Evolutionary conservation across 805 yeast species (phyloP), one percentile per base, ranked within the genome.

Genomic region (Cyberlindnera meyerae): DNA sequence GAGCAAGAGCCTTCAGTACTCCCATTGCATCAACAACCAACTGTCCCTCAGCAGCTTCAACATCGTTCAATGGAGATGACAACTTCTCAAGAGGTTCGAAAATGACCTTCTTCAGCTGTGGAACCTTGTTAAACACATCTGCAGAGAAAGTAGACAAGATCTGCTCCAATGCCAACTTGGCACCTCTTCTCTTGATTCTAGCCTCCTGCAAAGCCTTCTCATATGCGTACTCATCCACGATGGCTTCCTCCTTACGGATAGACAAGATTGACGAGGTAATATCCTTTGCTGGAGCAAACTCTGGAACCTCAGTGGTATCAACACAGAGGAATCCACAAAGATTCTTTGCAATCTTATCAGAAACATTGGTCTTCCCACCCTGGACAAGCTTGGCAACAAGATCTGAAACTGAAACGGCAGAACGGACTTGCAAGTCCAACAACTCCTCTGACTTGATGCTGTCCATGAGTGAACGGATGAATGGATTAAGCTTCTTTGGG

Each of bases 231-330:
- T 72, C 70, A 6, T 80, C 76, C 42, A 77, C 81, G 1, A 68
- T 68, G 1, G 80, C 75, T 45, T 85, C 94, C 48, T 87, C 96
- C 49, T 85, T 86, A 37, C 76, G 68, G 48, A 88, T 67, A 1
- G 96, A 86, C 36, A 89, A 61, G 11, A 90, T 81, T 11, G 64
- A 63, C 30, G 73, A 76, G 13, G 60, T 68, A 38, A 70, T 65
- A 11, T 62, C 59, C 26, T 73, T 71, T 48, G 84, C 83, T 30
- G 82, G 79, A 12, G 69, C 67, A 54, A 86, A 93, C 52, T 87
- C 97, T 3, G 98, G 98, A 22, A 90, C 96, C 55, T 89, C 97
- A 4, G 93, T 76, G 0, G 96, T 87, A 56, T 90, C 98, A 22
- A 89, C 96, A 63, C 98, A 93, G 34, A 93, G 56, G 55, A 90